Base-by-base conservation (phyloP, 2,329 filamentous ascomycete species). In the Helminthosporium solani region DNA sequence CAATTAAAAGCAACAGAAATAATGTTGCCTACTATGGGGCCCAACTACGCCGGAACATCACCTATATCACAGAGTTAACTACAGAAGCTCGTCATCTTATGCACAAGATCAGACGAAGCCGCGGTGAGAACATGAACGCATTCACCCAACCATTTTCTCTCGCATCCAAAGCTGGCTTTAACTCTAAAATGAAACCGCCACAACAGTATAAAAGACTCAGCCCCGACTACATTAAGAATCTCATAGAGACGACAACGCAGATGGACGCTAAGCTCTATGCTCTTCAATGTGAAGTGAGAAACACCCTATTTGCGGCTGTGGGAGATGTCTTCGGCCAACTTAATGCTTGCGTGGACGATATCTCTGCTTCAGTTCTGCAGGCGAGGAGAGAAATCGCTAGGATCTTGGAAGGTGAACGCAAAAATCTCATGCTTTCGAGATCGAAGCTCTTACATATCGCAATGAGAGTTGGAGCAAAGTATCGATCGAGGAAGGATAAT, bases 371-470 rank as follows among this genome's bases (percentile, higher is more conserved):
- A 4, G 18, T 43, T 20, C 6, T 27, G 27, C 16, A 27, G 15
- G 2, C 21, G 28, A 14, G 19, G 21, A n/a, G 15, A 3, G 21
- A 33, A 2, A 16, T 35, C 14, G 33, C 25, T 16, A 19, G 31
- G 7, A 30, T 44, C 1, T 28, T 45, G 5, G 5, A n/a, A 12
- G 23, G 30, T 9, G 16, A n/a, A 2, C 31, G 39, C 3, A 49
- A 52, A 33, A 44, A 35, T 23, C 43, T 36, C 1, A 42, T 46
- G n/a, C n/a, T n/a, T n/a, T n/a, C n/a, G n/a, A n/a, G n/a, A n/a
- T n/a, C n/a, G n/a, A n/a, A n/a, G n/a, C n/a, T n/a, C n/a, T n/a
- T n/a, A n/a, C n/a, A n/a, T n/a, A n/a, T n/a, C n/a, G n/a, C n/a
- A n/a, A n/a, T n/a, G n/a, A n/a, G n/a, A n/a, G n/a, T n/a, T n/a